phyloP scores from a whole-genome alignment of 768 basidiomycete species.

The Hericium alpestre region DNA sequence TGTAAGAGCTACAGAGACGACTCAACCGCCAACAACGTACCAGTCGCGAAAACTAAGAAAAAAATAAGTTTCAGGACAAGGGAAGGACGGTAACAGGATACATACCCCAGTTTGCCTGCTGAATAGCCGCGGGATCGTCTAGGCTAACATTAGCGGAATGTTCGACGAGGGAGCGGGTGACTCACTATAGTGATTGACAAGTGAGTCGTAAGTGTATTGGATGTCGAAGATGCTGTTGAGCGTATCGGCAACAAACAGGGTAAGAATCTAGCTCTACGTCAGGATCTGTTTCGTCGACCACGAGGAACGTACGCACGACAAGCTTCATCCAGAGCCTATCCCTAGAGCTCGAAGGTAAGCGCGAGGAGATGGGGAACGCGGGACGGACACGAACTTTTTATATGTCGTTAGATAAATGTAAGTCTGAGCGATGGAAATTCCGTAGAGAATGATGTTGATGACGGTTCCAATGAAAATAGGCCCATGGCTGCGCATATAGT shows the following conservation, averaged over 20 bases:
- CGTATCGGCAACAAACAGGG: constrained; percentile 4
- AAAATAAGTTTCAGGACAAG: not conserved
- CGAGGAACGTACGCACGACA: not conserved
- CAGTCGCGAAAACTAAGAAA: constrained; percentile 3
- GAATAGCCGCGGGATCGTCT: constrained; percentile 3
- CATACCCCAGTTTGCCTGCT: constrained; percentile 5
- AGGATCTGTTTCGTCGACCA: not conserved
- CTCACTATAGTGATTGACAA: constrained; percentile 7
- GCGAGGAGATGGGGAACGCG: too few species aligned
- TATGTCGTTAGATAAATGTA: constrained; percentile 5
- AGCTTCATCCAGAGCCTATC: constrained; percentile 8
- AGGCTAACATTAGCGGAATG: not conserved
- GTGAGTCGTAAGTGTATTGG: constrained; percentile 3
- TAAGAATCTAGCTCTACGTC: not conserved
- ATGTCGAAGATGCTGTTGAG: constrained; percentile 8
- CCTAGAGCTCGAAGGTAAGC: not conserved
- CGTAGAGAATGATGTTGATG: constrained; percentile 8
- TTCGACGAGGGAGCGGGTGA: not conserved
- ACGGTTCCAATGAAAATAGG: constrained; percentile 9
- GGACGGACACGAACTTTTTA: constrained; percentile 4
- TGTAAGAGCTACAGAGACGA: not conserved
- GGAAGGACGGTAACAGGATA: not conserved
- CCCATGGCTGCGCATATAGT: constrained; percentile 2
- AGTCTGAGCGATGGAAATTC: constrained; percentile 7
- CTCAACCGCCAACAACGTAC: not conserved